Base-by-base conservation (phyloP, 2,329 filamentous ascomycete genomes). In the Alternaria tenuissima region DNA sequence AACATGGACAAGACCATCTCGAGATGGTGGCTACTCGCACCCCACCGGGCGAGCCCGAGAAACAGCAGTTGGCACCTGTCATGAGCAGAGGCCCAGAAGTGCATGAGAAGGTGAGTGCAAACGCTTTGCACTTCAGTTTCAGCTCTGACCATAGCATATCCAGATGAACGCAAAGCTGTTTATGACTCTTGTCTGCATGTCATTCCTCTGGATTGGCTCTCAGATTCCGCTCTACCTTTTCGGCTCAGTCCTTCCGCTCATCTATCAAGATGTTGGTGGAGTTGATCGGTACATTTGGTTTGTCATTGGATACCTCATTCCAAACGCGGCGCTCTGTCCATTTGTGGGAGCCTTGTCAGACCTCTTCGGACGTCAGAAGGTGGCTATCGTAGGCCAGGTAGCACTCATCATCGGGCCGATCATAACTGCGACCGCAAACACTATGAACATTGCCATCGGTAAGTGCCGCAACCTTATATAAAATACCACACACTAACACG, bases 181-280 rank as follows among this genome's bases (percentile, higher is more conserved):
- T 66, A 84, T 87, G 84, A 82, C 81, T 54, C 79, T 88, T 47
- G 67, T 84, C 14, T 85, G 85, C 59, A 87, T 87, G 84, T 84
- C 85, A 5, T 86, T 89, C 57, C 76, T 88, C 22, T 88, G 86
- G 86, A 86, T 85, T 49, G 86, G 85, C 30, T 86, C 82, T 55
- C 86, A 88, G 65, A 87, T 88, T 47, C 86, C 86, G 2, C 79
- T 88, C 11, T 82, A 80, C 51, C 71, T 82, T 48, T 82, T 79
- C 58, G 81, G 81, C 54, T 74, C 72, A n/a, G 75, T 81, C 11
- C 69, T 76, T 14, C 73, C 74, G 0, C 81, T 84, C 63, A 86
- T 90, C 56, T 89, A 89, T 72, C 74, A 76, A 44, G 85, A 87
- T 26, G 84, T 90, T 59, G 88, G 88, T 26, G 88, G 88, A 54